Evolutionary conservation across 2,329 filamentous ascomycete species (phyloP).

Genomic region (Fusarium ambrosium): DNA sequence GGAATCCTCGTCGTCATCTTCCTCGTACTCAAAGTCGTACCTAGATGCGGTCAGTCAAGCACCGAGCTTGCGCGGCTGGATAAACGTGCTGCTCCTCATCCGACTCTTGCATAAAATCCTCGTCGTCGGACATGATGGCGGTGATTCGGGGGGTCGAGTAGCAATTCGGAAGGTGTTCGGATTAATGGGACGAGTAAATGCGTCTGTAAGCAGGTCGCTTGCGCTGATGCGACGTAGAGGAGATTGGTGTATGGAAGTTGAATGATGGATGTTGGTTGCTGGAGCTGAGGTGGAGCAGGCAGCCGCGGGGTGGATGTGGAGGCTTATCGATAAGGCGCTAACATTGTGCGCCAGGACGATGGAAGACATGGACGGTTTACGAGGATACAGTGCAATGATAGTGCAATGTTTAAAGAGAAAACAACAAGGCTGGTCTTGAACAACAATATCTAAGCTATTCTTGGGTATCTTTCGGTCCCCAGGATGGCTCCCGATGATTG

Average conservation of each 20-base stretch:
- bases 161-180: neutral
- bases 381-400: no score
- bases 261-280: constrained; percentile 25
- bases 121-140: constrained; percentile 64
- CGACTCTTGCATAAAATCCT: constrained; percentile 64
- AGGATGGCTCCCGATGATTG: constrained; percentile 19
- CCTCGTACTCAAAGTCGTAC: constrained; percentile 99
- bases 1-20: constrained; percentile 87
- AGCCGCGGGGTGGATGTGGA: constrained; percentile 35
- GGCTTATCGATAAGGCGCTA: constrained; percentile 42
- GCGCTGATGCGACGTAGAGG: neutral
- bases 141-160: neutral
- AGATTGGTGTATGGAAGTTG: constrained; percentile 1
- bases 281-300: constrained; percentile 42
- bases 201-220: neutral
- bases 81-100: constrained; percentile 59
- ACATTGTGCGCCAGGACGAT: neutral
- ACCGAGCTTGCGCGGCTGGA: constrained; percentile 11
- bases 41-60: constrained; percentile 46
- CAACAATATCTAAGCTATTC: neutral
- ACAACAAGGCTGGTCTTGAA: no score
- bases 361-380: no score
- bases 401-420: no score
- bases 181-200: neutral
- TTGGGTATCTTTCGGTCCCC: constrained; percentile 40